Percentiles rank a stretch among this genome's conserved stretches.
phyloP scores from a whole-genome alignment of 2,329 filamentous ascomycete genomes.

The Calonectria multiphialidica region DNA sequence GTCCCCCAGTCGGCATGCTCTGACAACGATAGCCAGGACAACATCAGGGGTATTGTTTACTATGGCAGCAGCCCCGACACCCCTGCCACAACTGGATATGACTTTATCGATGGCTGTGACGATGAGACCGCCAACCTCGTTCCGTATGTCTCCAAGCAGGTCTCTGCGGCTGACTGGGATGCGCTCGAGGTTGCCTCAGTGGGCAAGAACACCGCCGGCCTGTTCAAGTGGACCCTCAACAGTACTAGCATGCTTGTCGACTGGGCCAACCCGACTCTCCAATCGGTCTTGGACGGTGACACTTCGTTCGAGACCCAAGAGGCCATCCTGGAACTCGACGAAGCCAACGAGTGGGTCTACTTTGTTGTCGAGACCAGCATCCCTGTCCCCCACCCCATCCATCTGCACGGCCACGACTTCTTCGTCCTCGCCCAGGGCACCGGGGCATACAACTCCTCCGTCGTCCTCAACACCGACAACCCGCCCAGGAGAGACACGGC shows the following conservation, averaged over 20 bases:
- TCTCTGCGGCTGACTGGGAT: slow-evolving; percentile 43
- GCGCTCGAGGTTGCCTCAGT: slow-evolving; percentile 43
- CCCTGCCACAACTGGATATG: slow-evolving; percentile 27
- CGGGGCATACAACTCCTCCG: slow-evolving; percentile 29
- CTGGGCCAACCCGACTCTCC: slow-evolving; percentile 43
- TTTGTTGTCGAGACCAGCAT: slow-evolving; percentile 42
- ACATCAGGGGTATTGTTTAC: slow-evolving; percentile 63
- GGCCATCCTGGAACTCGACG: slow-evolving; percentile 43
- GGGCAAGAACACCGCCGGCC: slow-evolving; percentile 37
- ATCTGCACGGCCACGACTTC: slow-evolving; percentile 52
- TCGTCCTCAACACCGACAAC: slow-evolving; percentile 47
- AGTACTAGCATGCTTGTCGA: slow-evolving; percentile 44
- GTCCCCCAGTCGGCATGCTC: slow-evolving; percentile 57
- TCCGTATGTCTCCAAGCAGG: slow-evolving; percentile 49
- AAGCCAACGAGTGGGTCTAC: slow-evolving; percentile 45
- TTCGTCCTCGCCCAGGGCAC: slow-evolving; percentile 40
- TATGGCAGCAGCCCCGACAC: slow-evolving; percentile 47
- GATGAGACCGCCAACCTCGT: slow-evolving; percentile 52
- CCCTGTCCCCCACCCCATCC: slow-evolving; percentile 48
- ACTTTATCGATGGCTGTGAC: slow-evolving; percentile 43
- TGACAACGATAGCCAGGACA: slow-evolving; percentile 52
- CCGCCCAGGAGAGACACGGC: slow-evolving; percentile 66
- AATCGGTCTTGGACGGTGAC: slow-evolving; percentile 26
- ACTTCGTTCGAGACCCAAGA: slow-evolving; percentile 31
- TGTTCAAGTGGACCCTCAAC: slow-evolving; percentile 59